phyloP scores from a whole-genome alignment of 176 grass and related monocot genomes.

The Rhynchospora pubera region DNA sequence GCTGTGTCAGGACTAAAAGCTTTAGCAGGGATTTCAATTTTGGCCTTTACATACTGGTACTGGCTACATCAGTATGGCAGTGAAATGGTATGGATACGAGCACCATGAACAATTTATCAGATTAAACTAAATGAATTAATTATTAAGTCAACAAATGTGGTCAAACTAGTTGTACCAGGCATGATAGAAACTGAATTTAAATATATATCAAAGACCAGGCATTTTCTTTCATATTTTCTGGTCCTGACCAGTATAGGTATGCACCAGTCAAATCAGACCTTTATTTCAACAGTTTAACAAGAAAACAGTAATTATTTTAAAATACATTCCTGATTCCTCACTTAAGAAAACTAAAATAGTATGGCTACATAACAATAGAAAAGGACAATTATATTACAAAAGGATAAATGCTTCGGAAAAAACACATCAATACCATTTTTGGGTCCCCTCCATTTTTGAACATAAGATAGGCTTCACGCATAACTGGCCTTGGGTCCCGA shows the following conservation, averaged over 20 bases:
- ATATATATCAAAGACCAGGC: background rate
- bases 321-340: background rate
- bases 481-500: conserved; percentile 64
- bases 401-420: background rate
- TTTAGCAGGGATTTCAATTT: background rate
- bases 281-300: background rate
- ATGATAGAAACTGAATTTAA: background rate
- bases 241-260: background rate
- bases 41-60: background rate
- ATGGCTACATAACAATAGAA: background rate
- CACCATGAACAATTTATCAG: background rate
- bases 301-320: background rate
- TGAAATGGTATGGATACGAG: background rate
- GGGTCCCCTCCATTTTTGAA: conserved; percentile 76
- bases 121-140: background rate
- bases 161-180: background rate
- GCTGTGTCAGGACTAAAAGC: background rate
- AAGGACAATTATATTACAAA: background rate
- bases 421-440: conserved; percentile 45
- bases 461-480: conserved; percentile 52
- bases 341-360: conserved; percentile 16
- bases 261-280: background rate
- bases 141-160: background rate
- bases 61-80: background rate
- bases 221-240: background rate